phyloP scores from a whole-genome alignment of 441 rosid species.

The Mallotus japonicus region DNA sequence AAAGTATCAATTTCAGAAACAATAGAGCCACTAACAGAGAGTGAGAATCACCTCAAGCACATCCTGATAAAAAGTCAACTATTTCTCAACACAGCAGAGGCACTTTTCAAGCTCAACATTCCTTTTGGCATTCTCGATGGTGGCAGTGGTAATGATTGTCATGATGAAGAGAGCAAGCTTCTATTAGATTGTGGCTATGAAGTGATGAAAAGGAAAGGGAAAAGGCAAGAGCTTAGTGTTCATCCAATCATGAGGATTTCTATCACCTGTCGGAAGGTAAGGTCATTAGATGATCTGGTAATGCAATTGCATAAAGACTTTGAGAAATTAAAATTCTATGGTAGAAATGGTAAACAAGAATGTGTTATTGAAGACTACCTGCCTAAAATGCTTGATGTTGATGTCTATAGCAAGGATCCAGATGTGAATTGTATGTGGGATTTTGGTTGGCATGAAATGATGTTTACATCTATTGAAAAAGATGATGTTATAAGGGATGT shows the following conservation, averaged over 20 bases:
- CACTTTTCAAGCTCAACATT: conserved; percentile 68
- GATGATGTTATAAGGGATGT: conserved; percentile 66
- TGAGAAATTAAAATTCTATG: conserved; percentile 48
- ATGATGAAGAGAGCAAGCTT: conserved; percentile 52
- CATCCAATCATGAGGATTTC: conserved; percentile 54
- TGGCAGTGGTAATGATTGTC: conserved; percentile 24
- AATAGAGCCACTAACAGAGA: conserved; percentile 50
- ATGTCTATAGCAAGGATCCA: conserved; percentile 48
- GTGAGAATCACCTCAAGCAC: conserved; percentile 59
- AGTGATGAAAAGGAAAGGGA: conserved; percentile 74
- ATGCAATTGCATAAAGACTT: conserved; percentile 54
- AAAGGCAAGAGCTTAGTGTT: conserved; percentile 57
- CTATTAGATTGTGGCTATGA: conserved; percentile 73
- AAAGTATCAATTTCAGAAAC: conserved; percentile 22
- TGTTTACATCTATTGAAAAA: conserved; percentile 49
- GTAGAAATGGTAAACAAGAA: conserved; percentile 42
- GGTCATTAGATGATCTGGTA: conserved; percentile 61
- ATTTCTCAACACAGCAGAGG: conserved; percentile 70
- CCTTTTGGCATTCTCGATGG: conserved; percentile 36
- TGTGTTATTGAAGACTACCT: conserved; percentile 52
- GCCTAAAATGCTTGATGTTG: conserved; percentile 63
- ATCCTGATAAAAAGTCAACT: conserved; percentile 57
- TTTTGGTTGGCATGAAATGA: conserved; percentile 57
- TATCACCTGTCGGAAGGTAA: conserved; percentile 32
- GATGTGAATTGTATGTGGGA: conserved; percentile 89